Conservation (phyloP, 352 stramenopile species). For the Globisporangium heterothallicum region DNA sequence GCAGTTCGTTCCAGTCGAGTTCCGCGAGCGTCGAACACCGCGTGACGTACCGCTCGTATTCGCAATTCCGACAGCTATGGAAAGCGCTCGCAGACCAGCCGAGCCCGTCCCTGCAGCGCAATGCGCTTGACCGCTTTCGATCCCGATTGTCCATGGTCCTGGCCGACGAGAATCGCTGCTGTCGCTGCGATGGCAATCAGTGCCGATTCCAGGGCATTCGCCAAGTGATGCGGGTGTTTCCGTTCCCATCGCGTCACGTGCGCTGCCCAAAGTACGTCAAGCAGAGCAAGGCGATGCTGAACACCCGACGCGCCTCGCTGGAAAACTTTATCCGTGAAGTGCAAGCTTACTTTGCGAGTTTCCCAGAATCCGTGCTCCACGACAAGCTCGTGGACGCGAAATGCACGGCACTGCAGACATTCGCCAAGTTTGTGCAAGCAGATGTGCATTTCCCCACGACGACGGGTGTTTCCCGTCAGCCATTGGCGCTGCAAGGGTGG, state of each 20-base stretch:
- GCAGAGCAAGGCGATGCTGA: conserved; percentile 24
- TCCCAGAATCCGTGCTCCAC: conserved; percentile 24
- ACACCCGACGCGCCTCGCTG: conserved; percentile 30
- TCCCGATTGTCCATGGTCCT: background rate
- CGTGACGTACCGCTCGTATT: conserved; percentile 38
- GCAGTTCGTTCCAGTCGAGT: conserved; percentile 14
- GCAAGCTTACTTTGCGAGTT: conserved; percentile 36
- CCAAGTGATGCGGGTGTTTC: conserved; percentile 25
- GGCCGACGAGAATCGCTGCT: conserved; percentile 10
- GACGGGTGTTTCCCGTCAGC: conserved; percentile 28
- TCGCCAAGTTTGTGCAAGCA: conserved; percentile 42
- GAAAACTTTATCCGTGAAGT: conserved; percentile 37
- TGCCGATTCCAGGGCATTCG: conserved; percentile 48
- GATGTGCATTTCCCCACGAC: conserved; percentile 38
- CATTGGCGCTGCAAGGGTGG: conserved; percentile 43
- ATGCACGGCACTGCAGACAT: conserved; percentile 43
- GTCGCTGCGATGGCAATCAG: conserved; percentile 23
- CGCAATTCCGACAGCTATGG: conserved; percentile 59
- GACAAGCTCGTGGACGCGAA: conserved; percentile 31
- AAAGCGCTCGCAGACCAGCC: conserved; percentile 24
- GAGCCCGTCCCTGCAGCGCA: background rate
- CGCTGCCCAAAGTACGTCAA: conserved; percentile 23
- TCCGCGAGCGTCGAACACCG: conserved; percentile 13
- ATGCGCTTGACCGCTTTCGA: conserved; percentile 9
- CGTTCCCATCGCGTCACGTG: conserved; percentile 31